Evolutionary conservation across 768 basidiomycete genomes (phyloP).

Genomic region (Agrocybe chaxingu): DNA sequence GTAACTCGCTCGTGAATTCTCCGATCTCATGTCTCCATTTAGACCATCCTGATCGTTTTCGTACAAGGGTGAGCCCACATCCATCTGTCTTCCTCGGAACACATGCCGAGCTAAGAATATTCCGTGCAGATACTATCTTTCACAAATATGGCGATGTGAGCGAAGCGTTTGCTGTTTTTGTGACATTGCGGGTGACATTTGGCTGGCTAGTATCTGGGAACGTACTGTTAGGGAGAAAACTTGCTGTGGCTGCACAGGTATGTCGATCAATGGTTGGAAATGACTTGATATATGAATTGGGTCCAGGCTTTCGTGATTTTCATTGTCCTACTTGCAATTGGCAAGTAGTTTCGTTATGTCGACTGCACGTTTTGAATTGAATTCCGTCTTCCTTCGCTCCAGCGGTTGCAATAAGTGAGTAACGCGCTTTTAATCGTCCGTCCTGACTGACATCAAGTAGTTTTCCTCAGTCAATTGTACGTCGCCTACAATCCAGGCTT

Average conservation of each 20-base stretch:
- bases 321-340: conserved; percentile 18
- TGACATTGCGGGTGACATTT: too few species aligned
- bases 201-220: conserved; percentile 5
- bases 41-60: conserved; percentile 24
- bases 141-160: conserved; percentile 29
- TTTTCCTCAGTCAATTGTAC: conserved; percentile 21
- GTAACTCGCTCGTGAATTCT: not conserved
- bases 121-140: conserved; percentile 23
- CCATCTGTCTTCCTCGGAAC: not conserved
- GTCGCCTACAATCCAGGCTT: not conserved
- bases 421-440: not conserved
- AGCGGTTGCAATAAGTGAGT: conserved; percentile 22
- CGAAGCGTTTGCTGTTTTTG: not conserved
- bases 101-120: not conserved
- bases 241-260: conserved; percentile 4
- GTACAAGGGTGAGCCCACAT: conserved; percentile 24
- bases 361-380: not conserved
- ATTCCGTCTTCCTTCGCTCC: not conserved
- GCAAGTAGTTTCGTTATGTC: conserved; percentile 9
- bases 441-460: conserved; percentile 2
- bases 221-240: conserved; percentile 5
- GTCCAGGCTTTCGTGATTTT: conserved; percentile 19
- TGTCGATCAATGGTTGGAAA: not conserved
- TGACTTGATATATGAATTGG: not conserved
- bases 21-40: not conserved